phyloP scores from a whole-genome alignment of 2,329 filamentous ascomycete species.

The Nigrospora osmanthi region DNA sequence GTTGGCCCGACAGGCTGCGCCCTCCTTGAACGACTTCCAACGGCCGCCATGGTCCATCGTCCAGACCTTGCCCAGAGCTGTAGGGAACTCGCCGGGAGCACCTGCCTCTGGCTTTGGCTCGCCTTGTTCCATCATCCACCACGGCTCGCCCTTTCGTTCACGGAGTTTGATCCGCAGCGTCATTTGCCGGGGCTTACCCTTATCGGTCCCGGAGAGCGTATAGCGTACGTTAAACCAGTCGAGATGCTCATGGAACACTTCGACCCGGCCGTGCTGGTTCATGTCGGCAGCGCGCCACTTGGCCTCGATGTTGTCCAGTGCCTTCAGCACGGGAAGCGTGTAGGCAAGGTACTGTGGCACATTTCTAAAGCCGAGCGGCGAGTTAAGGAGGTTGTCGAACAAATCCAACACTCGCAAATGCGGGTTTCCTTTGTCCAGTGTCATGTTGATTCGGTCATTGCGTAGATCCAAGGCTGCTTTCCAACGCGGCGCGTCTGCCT shows the following conservation, averaged over 20 bases:
- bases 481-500: constrained; percentile 27
- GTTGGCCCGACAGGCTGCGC: constrained; percentile 31
- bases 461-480: constrained; percentile 52
- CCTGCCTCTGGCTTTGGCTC: constrained; percentile 12
- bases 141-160: constrained; percentile 36
- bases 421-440: constrained; percentile 56
- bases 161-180: constrained; percentile 44
- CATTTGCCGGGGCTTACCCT: constrained; percentile 26
- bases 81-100: constrained; percentile 20
- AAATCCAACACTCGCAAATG: constrained; percentile 57
- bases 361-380: constrained; percentile 36
- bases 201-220: constrained; percentile 22
- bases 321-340: constrained; percentile 58
- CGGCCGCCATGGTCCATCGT: constrained; percentile 10
- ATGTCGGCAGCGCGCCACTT: constrained; percentile 36
- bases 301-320: constrained; percentile 52
- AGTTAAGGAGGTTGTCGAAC: constrained; percentile 41
- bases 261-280: constrained; percentile 37
- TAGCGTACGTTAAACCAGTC: constrained; percentile 54
- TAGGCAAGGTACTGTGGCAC: constrained; percentile 47
- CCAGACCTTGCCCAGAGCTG: constrained; percentile 18
- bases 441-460: constrained; percentile 44
- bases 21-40: constrained; percentile 24
- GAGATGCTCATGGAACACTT: constrained; percentile 43
- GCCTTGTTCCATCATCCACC: constrained; percentile 42